Conservation (phyloP, 306 rosid genomes). For the Mimosa bimucronata region DNA sequence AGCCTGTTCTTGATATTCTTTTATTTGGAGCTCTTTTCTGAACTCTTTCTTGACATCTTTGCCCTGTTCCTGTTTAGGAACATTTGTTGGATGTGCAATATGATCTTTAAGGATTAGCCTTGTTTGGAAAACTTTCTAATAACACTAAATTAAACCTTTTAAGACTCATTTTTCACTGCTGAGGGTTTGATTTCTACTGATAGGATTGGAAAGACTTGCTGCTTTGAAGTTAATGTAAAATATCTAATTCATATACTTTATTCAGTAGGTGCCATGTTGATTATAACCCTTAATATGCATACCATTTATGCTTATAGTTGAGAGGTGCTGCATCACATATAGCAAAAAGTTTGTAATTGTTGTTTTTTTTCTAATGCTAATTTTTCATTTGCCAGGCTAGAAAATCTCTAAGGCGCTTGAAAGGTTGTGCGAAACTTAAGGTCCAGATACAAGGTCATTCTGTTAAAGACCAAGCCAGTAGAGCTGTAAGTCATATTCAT, state of each 20-base stretch:
- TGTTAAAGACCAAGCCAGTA: slow-evolving; percentile 70
- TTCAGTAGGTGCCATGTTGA: background rate
- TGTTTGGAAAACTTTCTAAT: background rate
- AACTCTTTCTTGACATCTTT: slow-evolving; percentile 30
- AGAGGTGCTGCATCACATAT: slow-evolving; percentile 9
- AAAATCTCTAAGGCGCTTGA: slow-evolving; percentile 69
- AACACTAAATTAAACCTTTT: slow-evolving; percentile 15
- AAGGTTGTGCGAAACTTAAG: slow-evolving; percentile 73
- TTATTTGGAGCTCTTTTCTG: background rate
- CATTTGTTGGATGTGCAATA: slow-evolving; percentile 3
- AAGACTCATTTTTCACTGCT: slow-evolving; percentile 3
- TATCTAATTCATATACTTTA: background rate
- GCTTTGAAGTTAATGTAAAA: background rate
- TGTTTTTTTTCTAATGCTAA: slow-evolving; percentile 27
- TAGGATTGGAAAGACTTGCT: slow-evolving; percentile 3
- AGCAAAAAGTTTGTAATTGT: background rate
- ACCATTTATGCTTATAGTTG: slow-evolving; percentile 15
- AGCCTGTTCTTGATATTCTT: too few species aligned
- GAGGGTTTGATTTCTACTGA: background rate
- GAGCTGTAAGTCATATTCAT: slow-evolving; percentile 76
- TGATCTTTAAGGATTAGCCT: slow-evolving; percentile 17
- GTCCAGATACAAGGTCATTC: slow-evolving; percentile 54
- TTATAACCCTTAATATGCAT: slow-evolving; percentile 17
- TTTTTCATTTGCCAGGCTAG: slow-evolving; percentile 66
- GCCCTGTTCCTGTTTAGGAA: background rate